Evolutionary conservation across 2,329 filamentous ascomycete genomes (phyloP).

Genomic region (Magnaporthiopsis poae): DNA sequence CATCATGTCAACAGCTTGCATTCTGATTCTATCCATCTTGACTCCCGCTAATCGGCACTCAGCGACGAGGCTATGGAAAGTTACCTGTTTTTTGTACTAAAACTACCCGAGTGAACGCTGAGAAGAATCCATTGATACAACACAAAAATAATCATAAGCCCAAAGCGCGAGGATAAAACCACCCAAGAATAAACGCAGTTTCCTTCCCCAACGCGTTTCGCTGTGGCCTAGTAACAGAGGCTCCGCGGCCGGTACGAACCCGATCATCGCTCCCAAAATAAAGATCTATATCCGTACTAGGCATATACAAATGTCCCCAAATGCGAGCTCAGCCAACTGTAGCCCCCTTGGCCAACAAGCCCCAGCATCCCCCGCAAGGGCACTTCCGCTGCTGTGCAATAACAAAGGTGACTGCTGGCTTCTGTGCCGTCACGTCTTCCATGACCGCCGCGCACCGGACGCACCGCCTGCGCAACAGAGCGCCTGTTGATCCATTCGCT

Average conservation of each 20-base stretch:
- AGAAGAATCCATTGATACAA: too few relatives aligned
- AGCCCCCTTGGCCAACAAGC: constrained; percentile 25
- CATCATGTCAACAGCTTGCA: too few relatives aligned
- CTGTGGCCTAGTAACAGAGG: not conserved
- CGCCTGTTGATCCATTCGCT: not conserved
- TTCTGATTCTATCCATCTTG: too few relatives aligned
- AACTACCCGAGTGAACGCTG: too few relatives aligned
- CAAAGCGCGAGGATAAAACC: not conserved
- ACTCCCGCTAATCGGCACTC: too few relatives aligned
- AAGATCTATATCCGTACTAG: too few relatives aligned
- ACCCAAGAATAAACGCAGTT: not conserved
- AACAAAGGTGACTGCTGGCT: constrained; percentile 43
- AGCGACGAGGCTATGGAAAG: too few relatives aligned
- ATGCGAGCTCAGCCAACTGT: constrained; percentile 10
- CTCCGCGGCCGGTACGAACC: too few relatives aligned
- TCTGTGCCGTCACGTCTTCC: constrained; percentile 43
- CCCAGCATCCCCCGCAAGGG: constrained; percentile 45
- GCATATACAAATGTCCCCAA: not conserved
- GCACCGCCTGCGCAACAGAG: constrained; percentile 36
- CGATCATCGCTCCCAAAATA: not conserved
- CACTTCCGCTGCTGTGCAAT: constrained; percentile 45
- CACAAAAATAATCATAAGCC: not conserved
- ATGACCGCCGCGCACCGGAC: constrained; percentile 56
- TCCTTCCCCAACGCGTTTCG: not conserved
- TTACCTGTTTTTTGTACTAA: too few relatives aligned